Base-by-base conservation (phyloP, 352 stramenopile genomes). In the Phytophthora capsici region DNA sequence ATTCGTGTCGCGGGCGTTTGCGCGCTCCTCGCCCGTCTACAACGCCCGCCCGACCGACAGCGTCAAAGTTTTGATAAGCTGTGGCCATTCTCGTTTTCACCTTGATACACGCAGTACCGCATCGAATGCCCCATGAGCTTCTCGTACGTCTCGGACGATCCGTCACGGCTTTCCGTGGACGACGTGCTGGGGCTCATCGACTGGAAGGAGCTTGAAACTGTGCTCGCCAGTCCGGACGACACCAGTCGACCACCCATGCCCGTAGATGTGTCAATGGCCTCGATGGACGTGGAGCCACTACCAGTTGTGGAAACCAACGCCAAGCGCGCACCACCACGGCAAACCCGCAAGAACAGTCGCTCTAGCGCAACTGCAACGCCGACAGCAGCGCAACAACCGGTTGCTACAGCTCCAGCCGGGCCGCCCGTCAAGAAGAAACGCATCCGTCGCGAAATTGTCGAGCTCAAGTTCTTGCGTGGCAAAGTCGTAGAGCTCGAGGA, bases 401-500 rank as follows among this genome's bases (percentile, higher is more conserved):
- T 9, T 4, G 17, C 46, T 26, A 23, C 55, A 25, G 32, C 32
- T 13, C 32, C 43, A 2, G 28, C 41, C 10, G 61, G 54, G 6
- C 59, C 58, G 1, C 58, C 59, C 1, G 41, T 57, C n/a, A 74
- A 73, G 47, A 74, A 74, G 49, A 71, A 66, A 55, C 66, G 66
- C n/a, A 62, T 74, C 22, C 66, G 60, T 2, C 60, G 66, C 17
- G 66, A 74, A 53, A 69, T 74, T 30, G 49, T 77, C 19, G 71
- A 80, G 44, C 57, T 78, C 20, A 66, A 75, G 45, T 70, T 63
- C 38, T 23, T 78, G 37, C 66, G 67, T 6, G 36, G 45, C 26
- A 73, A 78, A 62, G 71, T 68, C 20, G 66, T 68, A 22, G 66
- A 78, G 55, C 69, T 78, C 22, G 71, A 78, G 26, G 48, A 70